A percentile compares a stretch with the other conserved stretches of the same genome.
phyloP scores from a whole-genome alignment of 805 yeast genomes.

The Pichia kluyveri region DNA sequence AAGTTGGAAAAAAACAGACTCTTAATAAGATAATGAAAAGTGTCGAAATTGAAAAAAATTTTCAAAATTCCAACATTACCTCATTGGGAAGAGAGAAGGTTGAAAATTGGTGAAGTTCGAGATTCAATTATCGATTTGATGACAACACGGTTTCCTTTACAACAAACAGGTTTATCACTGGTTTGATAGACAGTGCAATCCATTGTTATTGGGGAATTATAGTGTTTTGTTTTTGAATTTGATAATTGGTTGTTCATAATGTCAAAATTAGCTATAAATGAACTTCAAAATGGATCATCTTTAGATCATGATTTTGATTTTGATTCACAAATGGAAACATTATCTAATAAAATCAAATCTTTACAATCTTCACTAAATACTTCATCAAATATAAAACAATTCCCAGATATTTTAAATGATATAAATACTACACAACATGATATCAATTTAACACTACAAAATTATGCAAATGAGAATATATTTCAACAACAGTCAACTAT shows the following conservation, averaged over 20 bases:
- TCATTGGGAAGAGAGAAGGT: not conserved
- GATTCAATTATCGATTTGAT: too few relatives aligned
- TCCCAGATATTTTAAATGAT: conserved; percentile 14
- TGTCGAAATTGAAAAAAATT: not conserved
- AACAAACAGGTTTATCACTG: too few relatives aligned
- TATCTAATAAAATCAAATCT: not conserved
- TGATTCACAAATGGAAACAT: not conserved
- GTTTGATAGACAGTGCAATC: too few relatives aligned
- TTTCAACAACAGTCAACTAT: conserved; percentile 28
- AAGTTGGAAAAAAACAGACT: too few relatives aligned
- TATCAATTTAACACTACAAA: conserved; percentile 17
- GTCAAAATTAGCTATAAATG: too few relatives aligned
- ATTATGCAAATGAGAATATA: conserved; percentile 23
- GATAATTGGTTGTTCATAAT: too few relatives aligned
- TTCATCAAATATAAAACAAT: conserved; percentile 17
- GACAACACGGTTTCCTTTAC: too few relatives aligned
- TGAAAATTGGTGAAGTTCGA: not conserved
- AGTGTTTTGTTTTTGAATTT: too few relatives aligned
- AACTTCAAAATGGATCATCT: too few relatives aligned
- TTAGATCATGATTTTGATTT: not conserved
- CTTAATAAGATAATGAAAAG: too few relatives aligned
- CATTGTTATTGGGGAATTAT: too few relatives aligned
- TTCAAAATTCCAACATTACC: not conserved
- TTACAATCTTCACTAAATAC: conserved; percentile 3
- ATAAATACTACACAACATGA: conserved; percentile 20